Evolutionary conservation across 129 eudicot species (phyloP).

Genomic region (Mikania micrantha): DNA sequence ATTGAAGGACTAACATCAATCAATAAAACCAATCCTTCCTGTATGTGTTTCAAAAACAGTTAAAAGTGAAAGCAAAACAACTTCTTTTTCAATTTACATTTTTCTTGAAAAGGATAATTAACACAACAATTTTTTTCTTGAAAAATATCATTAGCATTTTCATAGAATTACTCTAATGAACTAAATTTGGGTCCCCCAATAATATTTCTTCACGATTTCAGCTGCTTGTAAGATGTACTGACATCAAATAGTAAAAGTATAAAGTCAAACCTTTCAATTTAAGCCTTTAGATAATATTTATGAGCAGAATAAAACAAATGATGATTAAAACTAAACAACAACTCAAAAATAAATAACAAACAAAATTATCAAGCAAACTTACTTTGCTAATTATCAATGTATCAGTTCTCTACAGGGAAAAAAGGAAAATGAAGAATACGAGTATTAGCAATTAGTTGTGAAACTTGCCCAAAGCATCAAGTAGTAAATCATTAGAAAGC

Average conservation of each 20-base stretch:
- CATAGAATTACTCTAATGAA: background rate
- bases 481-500: background rate
- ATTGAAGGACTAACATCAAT: slow-evolving; percentile 91
- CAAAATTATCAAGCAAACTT: background rate
- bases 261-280: slow-evolving; percentile 1
- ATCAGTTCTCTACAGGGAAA: background rate
- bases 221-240: background rate
- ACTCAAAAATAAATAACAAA: background rate
- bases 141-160: background rate
- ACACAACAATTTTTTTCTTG: background rate
- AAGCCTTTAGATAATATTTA: background rate
- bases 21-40: slow-evolving; percentile 81
- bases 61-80: slow-evolving; percentile 6
- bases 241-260: background rate
- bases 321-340: background rate
- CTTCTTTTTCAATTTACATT: background rate
- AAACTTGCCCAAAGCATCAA: background rate
- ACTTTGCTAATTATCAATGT: background rate
- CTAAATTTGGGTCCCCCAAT: background rate
- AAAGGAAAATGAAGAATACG: background rate
- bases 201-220: background rate
- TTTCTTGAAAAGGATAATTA: background rate
- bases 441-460: background rate
- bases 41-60: slow-evolving; percentile 20
- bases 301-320: background rate